Base-by-base conservation (phyloP, 2,329 filamentous ascomycete genomes). In the Fonsecaea pedrosoi region DNA sequence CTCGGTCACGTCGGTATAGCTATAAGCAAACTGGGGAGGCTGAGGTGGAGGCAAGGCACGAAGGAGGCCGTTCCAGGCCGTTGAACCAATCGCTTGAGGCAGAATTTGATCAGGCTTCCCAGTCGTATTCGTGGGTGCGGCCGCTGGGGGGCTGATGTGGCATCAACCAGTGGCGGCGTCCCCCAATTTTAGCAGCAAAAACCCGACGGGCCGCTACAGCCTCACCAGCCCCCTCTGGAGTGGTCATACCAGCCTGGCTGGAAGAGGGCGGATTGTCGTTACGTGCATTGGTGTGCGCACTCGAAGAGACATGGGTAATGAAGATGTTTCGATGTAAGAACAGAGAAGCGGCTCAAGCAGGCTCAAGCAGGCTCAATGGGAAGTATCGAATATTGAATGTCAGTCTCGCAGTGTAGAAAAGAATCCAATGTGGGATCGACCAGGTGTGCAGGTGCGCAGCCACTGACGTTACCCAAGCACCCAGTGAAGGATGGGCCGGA, bases 21-120 rank as follows among this genome's bases (percentile, higher is more conserved):
- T 32, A 32, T 32, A 32, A 32, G 38, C 12, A 45, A n/a, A 15
- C 40, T 45, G 15, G 40, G 40, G n/a, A 45, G 40, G 40, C 40
- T 45, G 40, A 18, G 40, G 40, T 45, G 40, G n/a, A 45, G 40
- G 40, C 15, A 45, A 45, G 40, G 40, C 40, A 45, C 40, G 40
- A 45, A n/a, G 38, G 18, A n/a, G 15, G 6, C n/a, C n/a, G 40
- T 45, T 15, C 5, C n/a, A 48, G n/a, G 42, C 42, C 42, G 42
- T 48, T 48, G 42, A 21, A 7, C 42, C 42, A 48, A 48, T 48
- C 42, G 42, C 42, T 48, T 48, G 42, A 18, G n/a, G 6, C 21
- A 18, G 18, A 48, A 25, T 40, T 48, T 48, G 32, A 30, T 35
- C 32, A 56, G 54, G 54, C 54, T 37, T 9, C 25, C 21, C 15